Percentiles rank a stretch among this genome's conserved stretches.
Conservation (phyloP, 306 rosid species). For the Ormosia semicastrata region DNA sequence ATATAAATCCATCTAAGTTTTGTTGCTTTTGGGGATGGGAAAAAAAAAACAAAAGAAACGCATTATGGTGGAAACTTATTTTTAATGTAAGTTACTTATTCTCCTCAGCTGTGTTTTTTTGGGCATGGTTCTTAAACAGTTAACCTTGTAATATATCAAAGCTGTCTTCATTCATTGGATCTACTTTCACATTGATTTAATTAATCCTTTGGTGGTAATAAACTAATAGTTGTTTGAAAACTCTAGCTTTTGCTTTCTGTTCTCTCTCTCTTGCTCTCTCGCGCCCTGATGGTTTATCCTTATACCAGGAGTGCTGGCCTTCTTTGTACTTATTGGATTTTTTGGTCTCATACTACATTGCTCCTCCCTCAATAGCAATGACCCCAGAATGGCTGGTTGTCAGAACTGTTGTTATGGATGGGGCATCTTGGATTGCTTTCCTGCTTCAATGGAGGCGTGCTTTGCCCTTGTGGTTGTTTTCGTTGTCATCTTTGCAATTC, state of each 20-base stretch:
- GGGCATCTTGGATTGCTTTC: conserved; percentile 99
- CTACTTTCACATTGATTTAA: conserved; percentile 11
- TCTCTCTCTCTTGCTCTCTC: background rate
- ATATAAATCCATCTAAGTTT: background rate
- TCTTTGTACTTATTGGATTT: conserved; percentile 95
- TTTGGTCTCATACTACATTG: conserved; percentile 95
- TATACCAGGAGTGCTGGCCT: conserved; percentile 83
- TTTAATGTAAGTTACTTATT: background rate
- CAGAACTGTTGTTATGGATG: conserved; percentile 99
- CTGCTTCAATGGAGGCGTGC: conserved; percentile 99
- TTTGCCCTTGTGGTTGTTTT: conserved; percentile 90
- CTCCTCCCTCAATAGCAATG: conserved; percentile 79
- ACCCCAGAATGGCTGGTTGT: conserved; percentile 96
- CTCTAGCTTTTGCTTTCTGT: background rate
- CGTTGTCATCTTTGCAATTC: conserved; percentile 93
- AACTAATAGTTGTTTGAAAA: background rate
- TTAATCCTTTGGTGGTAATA: background rate
- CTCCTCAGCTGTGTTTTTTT: background rate
- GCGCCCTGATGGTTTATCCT: background rate
- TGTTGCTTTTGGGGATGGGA: background rate
- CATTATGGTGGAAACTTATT: background rate
- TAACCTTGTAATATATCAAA: background rate
- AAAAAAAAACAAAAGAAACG: background rate
- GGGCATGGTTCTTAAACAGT: background rate
- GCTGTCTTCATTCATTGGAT: background rate